Evolutionary conservation across 2,329 filamentous ascomycete genomes (phyloP), one percentile per base, ranked within the genome.

Genomic region (Botrytis byssoidea): DNA sequence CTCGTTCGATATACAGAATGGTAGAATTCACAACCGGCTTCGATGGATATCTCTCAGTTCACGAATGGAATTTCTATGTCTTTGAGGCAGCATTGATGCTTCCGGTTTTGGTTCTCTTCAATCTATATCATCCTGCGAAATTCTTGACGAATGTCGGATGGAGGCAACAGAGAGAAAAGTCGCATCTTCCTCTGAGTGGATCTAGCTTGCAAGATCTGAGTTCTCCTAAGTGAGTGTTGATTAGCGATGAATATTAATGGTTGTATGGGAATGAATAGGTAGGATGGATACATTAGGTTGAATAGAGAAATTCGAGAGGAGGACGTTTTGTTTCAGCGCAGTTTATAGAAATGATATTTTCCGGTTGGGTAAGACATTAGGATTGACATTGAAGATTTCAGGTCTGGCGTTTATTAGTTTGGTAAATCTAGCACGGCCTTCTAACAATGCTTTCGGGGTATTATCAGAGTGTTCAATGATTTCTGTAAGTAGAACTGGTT

Each of bases 41-140:
- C 25, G 79, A 85, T 8, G 82, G 83, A 18, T 88, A 88, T 75
- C 79, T 85, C 1, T 85, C 86, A 75, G 81, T 77, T 7, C 83
- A 85, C 37, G 86, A 88, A 75, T 87, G 86, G 84, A 83, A 85
- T 32, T 85, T 88, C 73, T 88, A 86, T 82, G 82, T 83, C 6
- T 85, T 88, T n/a, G 86, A 88, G 74, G 66, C 71, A 9, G 42
- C 46, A 0, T 35, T 74, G 20, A 75, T 75, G 35, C 64, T 74
- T 14, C 71, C 71, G 0, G 85, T 86, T 8, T 81, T 88, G 46
- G 79, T 83, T 1, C 81, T 86, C 1, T 85, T 88, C 71, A 85
- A 84, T 7, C 77, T 86, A 60, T 87, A 83, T 77, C 85, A 88
- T 75, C 86, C 86, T 0, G 81, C 82, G 16, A 80, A 79, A 9